phyloP scores from a whole-genome alignment of 2,329 filamentous ascomycete species.

The Zymoseptoria brevis region DNA sequence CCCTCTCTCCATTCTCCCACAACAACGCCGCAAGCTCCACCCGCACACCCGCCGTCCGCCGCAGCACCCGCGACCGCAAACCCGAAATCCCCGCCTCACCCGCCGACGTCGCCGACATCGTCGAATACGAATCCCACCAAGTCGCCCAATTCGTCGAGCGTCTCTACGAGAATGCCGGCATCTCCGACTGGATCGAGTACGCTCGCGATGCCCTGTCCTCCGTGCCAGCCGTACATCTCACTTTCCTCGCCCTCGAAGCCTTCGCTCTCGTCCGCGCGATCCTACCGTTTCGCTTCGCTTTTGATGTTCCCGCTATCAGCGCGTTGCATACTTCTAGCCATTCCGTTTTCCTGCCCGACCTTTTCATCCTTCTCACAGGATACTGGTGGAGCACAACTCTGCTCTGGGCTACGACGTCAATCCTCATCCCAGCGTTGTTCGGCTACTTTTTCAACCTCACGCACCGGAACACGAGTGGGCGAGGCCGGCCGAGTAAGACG shows the following conservation, averaged over 20 bases:
- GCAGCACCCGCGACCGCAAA: constrained; percentile 9
- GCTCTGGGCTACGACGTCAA: constrained; percentile 64
- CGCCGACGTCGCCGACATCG: constrained; percentile 64
- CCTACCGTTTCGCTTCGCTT: constrained; percentile 62
- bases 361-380: constrained; percentile 67
- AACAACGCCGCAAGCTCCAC: constrained; percentile 11
- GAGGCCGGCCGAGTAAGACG: constrained; percentile 26
- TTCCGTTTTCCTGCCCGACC: constrained; percentile 64
- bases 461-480: constrained; percentile 43
- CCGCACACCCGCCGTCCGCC: constrained; percentile 20
- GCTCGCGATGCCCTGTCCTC: constrained; percentile 65
- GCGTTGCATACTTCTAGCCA: constrained; percentile 32
- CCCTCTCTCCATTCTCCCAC: constrained; percentile 12
- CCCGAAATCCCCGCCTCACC: constrained; percentile 60
- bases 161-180: constrained; percentile 57
- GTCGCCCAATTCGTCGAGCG: constrained; percentile 59
- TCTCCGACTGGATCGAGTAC: constrained; percentile 57
- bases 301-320: constrained; percentile 57
- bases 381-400: constrained; percentile 69
- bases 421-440: constrained; percentile 59
- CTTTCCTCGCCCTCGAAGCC: constrained; percentile 62
- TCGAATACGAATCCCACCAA: constrained; percentile 62
- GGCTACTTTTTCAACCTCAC: constrained; percentile 92
- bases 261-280: constrained; percentile 62
- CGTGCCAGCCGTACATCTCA: constrained; percentile 61